Percentiles rank a stretch among this genome's conserved stretches.
Conservation (phyloP, 805 yeast species). For the Millerozyma miso region DNA sequence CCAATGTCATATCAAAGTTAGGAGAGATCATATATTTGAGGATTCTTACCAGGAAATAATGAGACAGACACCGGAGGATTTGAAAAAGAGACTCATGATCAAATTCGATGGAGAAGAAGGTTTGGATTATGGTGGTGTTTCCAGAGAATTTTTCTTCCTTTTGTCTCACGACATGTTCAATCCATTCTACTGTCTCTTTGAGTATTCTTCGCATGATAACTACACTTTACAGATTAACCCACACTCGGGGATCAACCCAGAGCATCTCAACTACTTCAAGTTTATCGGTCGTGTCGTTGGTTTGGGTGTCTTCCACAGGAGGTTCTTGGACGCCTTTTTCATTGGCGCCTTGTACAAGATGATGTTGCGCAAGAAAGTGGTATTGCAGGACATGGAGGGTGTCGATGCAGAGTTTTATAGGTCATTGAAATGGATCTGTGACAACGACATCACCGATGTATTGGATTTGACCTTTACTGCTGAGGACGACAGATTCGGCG, state of each 20-base stretch:
- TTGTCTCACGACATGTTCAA: conserved; percentile 98
- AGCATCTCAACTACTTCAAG: conserved; percentile 95
- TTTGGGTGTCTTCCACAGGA: conserved; percentile 94
- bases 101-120: conserved; percentile 99
- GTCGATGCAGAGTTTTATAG: conserved; percentile 96
- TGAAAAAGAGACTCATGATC: conserved; percentile 96
- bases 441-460: conserved; percentile 81
- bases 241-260: conserved; percentile 94
- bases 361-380: conserved; percentile 94
- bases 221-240: conserved; percentile 97
- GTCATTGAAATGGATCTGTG: conserved; percentile 92
- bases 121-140: conserved; percentile 98
- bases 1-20: conserved; percentile 96
- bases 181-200: conserved; percentile 95
- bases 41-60: conserved; percentile 97
- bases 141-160: conserved; percentile 94
- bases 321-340: conserved; percentile 96
- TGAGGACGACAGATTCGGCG: conserved; percentile 94
- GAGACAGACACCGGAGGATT: conserved; percentile 98
- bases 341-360: conserved; percentile 97
- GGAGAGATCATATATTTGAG: conserved; percentile 94
- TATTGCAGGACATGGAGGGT: conserved; percentile 96
- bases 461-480: conserved; percentile 85
- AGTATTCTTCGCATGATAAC: conserved; percentile 96
- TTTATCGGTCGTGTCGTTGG: conserved; percentile 99